A percentile compares a stretch with the other conserved stretches of the same genome.
phyloP scores from a whole-genome alignment of 2,329 filamentous ascomycete species.

The Seiridium unicorne region DNA sequence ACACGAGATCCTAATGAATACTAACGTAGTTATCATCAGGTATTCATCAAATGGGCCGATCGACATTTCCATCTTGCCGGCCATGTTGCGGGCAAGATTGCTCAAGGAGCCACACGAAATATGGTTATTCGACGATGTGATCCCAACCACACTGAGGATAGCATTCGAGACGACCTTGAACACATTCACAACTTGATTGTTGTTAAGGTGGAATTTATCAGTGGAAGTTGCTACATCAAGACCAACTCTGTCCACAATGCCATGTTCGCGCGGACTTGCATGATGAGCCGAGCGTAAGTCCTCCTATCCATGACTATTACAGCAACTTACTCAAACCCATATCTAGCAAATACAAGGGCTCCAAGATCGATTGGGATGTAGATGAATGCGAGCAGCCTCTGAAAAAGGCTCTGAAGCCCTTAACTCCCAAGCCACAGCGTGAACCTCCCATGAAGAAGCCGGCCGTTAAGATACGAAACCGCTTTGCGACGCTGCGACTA shows the following conservation, averaged over 20 bases:
- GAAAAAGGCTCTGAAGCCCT: conserved; percentile 27
- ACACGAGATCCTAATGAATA: neutral
- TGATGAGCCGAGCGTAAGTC: conserved; percentile 62
- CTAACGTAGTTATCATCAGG: conserved; percentile 38
- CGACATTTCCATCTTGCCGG: conserved; percentile 65
- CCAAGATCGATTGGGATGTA: conserved; percentile 66
- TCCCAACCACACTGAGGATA: conserved; percentile 57
- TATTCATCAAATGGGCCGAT: conserved; percentile 68
- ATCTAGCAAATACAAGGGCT: conserved; percentile 64
- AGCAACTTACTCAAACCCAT: conserved; percentile 24
- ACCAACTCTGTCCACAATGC: conserved; percentile 78
- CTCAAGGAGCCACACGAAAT: conserved; percentile 69
- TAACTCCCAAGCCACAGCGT: conserved; percentile 11
- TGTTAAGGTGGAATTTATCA: conserved; percentile 59
- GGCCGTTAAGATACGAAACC: conserved; percentile 17
- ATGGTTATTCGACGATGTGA: conserved; percentile 63
- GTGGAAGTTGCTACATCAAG: conserved; percentile 63
- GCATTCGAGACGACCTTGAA: conserved; percentile 71
- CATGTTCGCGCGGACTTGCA: conserved; percentile 73
- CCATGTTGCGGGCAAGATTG: conserved; percentile 64
- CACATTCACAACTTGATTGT: conserved; percentile 80
- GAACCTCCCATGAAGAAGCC: conserved; percentile 10
- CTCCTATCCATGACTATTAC: conserved; percentile 2
- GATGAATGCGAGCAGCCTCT: conserved; percentile 72
- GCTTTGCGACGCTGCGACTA: conserved; percentile 26